These are phyloP conservation scores for Kandelia obovata DNA, from an alignment of 345 rosid species.

Conservation along the genomic window DNA sequence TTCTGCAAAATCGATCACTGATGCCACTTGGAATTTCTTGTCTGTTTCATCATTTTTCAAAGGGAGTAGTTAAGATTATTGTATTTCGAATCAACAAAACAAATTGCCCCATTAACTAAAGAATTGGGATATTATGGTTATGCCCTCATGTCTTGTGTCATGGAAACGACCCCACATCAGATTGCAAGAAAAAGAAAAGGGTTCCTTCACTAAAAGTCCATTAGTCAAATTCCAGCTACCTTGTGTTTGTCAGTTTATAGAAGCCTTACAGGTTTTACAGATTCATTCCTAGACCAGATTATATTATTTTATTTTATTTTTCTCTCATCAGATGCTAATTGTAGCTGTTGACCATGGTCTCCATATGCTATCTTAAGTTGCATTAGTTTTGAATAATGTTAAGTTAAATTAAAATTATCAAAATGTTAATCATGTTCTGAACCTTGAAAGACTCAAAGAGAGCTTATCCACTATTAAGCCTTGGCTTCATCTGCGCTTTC, in stretches of 20 bases:
- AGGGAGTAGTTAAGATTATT: conserved; percentile 48
- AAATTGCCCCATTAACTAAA: conserved; percentile 5
- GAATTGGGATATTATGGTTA: neutral
- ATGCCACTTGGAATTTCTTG: conserved; percentile 31
- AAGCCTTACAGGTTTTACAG: neutral
- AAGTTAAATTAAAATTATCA: too few relatives aligned
- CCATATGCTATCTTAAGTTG: too few relatives aligned
- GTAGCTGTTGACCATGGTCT: too few relatives aligned
- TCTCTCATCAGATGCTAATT: too few relatives aligned
- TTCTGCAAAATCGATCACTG: conserved; percentile 35
- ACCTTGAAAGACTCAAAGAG: too few relatives aligned
- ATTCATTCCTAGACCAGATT: too few relatives aligned
- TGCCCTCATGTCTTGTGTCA: conserved; percentile 20
- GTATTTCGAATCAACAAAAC: conserved; percentile 16
- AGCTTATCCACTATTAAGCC: too few relatives aligned
- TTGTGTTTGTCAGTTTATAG: conserved; percentile 25
- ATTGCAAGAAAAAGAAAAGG: conserved; percentile 15
- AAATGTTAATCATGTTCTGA: too few relatives aligned
- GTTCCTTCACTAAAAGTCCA: conserved; percentile 14
- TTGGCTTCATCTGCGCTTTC: too few relatives aligned
- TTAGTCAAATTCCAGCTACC: conserved; percentile 33
- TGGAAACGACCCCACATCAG: conserved; percentile 27
- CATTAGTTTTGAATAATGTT: too few relatives aligned
- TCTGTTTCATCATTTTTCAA: conserved; percentile 56
- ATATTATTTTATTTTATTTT: too few relatives aligned